Conservation (phyloP, 2,329 filamentous ascomycete genomes). For the Aphanoascus verrucosus region DNA sequence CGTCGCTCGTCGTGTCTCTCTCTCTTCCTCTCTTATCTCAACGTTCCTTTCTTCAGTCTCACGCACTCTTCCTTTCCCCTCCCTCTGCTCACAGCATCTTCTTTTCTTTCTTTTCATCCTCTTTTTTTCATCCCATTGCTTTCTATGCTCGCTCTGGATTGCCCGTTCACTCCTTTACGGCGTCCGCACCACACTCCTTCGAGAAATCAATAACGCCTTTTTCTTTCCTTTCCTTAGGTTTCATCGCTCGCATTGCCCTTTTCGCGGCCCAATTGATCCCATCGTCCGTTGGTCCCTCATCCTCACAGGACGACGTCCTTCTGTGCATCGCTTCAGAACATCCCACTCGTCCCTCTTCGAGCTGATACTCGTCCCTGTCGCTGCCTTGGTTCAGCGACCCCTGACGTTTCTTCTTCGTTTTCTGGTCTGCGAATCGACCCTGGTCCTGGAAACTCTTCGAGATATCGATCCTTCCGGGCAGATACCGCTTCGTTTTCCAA, state of each 20-base stretch:
- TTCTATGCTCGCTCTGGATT: conserved; percentile 22
- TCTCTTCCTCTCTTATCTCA: conserved; percentile 2
- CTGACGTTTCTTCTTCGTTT: conserved; percentile 7
- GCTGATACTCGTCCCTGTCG: conserved; percentile 9
- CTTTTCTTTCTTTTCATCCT: conserved; percentile 19
- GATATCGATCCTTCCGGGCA: conserved; percentile 1
- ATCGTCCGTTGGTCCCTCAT: neutral
- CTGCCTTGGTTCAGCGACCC: conserved; percentile 18
- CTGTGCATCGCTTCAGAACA: neutral
- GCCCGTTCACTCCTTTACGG: conserved; percentile 45
- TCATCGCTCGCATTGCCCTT: conserved; percentile 25
- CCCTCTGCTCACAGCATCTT: conserved; percentile 13
- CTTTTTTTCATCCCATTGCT: conserved; percentile 23
- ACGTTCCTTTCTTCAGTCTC: conserved; percentile 15
- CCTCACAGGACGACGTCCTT: neutral
- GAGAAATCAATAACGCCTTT: neutral
- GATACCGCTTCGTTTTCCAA: neutral
- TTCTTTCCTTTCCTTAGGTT: conserved; percentile 11
- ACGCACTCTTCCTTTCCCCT: conserved; percentile 13
- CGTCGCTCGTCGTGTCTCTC: neutral
- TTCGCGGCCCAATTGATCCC: neutral
- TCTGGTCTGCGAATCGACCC: conserved; percentile 4
- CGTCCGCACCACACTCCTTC: conserved; percentile 25
- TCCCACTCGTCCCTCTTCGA: conserved; percentile 4
- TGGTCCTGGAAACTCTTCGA: conserved; percentile 6